Conservation (phyloP, 768 basidiomycete species). For the Paxillus rubicundulus region DNA sequence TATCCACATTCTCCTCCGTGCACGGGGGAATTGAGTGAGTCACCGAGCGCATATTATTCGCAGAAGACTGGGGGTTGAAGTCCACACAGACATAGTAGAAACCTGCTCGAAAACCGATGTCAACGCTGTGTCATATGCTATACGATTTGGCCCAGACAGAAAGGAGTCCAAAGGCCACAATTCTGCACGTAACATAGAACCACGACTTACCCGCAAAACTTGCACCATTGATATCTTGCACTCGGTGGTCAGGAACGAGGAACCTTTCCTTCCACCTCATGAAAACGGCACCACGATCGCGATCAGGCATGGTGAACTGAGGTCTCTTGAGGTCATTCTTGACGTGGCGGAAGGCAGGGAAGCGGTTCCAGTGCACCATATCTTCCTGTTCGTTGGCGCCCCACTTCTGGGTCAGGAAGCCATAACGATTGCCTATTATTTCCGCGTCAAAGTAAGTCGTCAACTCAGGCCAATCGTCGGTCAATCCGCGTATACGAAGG, state of each 20-base stretch:
- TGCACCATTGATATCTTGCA: conserved; percentile 91
- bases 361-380: conserved; percentile 91
- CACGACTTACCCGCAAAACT: conserved; percentile 81
- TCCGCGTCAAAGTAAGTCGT: conserved; percentile 98
- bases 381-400: conserved; percentile 91
- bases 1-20: conserved; percentile 24
- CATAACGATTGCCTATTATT: conserved; percentile 87
- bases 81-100: conserved; percentile 97
- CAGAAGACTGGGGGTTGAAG: conserved; percentile 64
- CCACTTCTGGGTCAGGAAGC: conserved; percentile 89
- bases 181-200: not conserved
- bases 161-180: not conserved
- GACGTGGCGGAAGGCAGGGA: conserved; percentile 85
- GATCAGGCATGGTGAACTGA: conserved; percentile 71
- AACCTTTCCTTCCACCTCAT: conserved; percentile 98
- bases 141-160: not conserved
- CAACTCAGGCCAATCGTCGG: conserved; percentile 92
- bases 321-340: conserved; percentile 77
- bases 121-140: conserved; percentile 16
- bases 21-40: conserved; percentile 37
- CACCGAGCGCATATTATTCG: conserved; percentile 31
- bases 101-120: conserved; percentile 42
- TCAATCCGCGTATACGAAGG: conserved; percentile 88
- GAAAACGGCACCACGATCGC: conserved; percentile 80
- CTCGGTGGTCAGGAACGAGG: conserved; percentile 90